Percentiles rank a stretch among this genome's conserved stretches.
Conservation (phyloP, 1,139 yeast species). For the Kodamaea arcana region DNA sequence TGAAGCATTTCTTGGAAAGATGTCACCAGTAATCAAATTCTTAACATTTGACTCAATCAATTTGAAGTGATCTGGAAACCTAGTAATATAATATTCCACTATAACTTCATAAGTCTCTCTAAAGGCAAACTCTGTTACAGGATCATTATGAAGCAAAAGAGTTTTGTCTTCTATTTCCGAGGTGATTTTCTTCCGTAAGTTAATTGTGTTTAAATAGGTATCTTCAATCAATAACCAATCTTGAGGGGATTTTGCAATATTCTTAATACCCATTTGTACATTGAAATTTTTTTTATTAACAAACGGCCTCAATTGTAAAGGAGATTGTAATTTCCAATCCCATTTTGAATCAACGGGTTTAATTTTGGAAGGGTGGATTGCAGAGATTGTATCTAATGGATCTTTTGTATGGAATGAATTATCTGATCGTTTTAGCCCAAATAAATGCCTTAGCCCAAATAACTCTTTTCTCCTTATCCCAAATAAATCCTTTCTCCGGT, state of each 20-base stretch:
- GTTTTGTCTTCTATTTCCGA: constrained; percentile 20
- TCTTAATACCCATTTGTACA: constrained; percentile 36
- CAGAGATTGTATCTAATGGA: no score
- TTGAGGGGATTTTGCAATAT: constrained; percentile 27
- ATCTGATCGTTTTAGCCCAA: no score
- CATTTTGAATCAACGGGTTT: constrained; percentile 5
- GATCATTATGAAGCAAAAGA: constrained; percentile 10
- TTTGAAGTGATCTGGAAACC: constrained; percentile 34
- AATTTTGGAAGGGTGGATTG: constrained; percentile 6
- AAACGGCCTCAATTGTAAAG: constrained; percentile 13
- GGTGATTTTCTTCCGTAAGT: constrained; percentile 19
- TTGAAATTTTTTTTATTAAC: constrained; percentile 29
- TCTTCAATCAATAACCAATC: constrained; percentile 39
- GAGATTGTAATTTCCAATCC: constrained; percentile 11
- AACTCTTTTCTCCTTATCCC: no score
- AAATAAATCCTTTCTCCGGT: no score
- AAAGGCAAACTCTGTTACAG: constrained; percentile 20
- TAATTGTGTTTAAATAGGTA: constrained; percentile 26
- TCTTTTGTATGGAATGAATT: no score
- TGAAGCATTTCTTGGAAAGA: constrained; percentile 18
- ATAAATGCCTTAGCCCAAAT: no score
- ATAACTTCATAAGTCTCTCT: constrained; percentile 31
- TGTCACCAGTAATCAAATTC: constrained; percentile 28
- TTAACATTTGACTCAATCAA: constrained; percentile 13
- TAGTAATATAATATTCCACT: constrained; percentile 21